phyloP scores from a whole-genome alignment of 2,329 filamentous ascomycete genomes.

The Graphilbum ipis-grandicollis region DNA sequence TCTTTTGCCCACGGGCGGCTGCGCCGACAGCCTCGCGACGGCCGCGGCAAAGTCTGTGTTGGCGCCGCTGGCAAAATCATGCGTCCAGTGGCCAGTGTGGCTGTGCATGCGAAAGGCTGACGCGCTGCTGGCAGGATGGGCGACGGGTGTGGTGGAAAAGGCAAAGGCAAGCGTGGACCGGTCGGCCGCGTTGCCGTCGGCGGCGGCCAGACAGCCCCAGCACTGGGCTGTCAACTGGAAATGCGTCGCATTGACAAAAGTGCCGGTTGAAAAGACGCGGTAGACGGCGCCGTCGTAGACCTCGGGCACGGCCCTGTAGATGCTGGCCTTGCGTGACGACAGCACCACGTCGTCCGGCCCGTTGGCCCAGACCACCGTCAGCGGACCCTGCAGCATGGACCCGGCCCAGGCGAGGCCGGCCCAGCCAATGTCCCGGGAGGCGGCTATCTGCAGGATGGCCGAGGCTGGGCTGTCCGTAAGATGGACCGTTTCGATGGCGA shows the following conservation, averaged over 20 bases:
- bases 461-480: too few relatives aligned
- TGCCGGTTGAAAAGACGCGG: slow-evolving; percentile 19
- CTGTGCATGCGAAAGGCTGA: slow-evolving; percentile 25
- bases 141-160: slow-evolving; percentile 18
- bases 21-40: not conserved
- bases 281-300: slow-evolving; percentile 14
- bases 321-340: slow-evolving; percentile 25
- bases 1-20: too few relatives aligned
- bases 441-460: slow-evolving; percentile 23
- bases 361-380: slow-evolving; percentile 26
- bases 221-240: slow-evolving; percentile 22
- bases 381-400: slow-evolving; percentile 28
- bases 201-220: slow-evolving; percentile 21
- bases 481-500: too few relatives aligned
- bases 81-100: slow-evolving; percentile 21
- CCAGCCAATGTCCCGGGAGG: slow-evolving; percentile 26
- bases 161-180: slow-evolving; percentile 22
- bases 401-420: slow-evolving; percentile 31
- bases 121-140: slow-evolving; percentile 17
- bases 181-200: slow-evolving; percentile 23
- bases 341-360: slow-evolving; percentile 21
- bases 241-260: slow-evolving; percentile 20
- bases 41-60: slow-evolving; percentile 15
- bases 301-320: slow-evolving; percentile 15
- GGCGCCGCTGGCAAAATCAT: slow-evolving; percentile 17